Percentiles rank a stretch among this genome's conserved stretches.
These are phyloP conservation scores for Fusarium falciforme DNA, from an alignment of 2,329 filamentous ascomycete species.

Conservation along the genomic window DNA sequence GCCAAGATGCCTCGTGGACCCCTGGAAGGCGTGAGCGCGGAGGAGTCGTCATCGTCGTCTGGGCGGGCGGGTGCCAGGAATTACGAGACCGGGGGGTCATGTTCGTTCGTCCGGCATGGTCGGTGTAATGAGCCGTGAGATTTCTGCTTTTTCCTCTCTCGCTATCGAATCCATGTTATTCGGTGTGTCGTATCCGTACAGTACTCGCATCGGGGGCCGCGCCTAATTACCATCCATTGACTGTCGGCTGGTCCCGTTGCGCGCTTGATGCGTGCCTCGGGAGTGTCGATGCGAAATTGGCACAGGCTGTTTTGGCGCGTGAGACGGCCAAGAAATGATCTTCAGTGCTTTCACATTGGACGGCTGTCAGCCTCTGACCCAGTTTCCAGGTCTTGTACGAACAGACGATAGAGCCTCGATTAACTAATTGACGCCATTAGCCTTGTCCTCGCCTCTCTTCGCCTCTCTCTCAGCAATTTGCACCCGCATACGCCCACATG, in stretches of 20 bases:
- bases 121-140: background rate
- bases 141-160: background rate
- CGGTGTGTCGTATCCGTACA: background rate
- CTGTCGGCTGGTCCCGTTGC: background rate
- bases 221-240: background rate
- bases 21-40: constrained; percentile 19
- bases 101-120: background rate
- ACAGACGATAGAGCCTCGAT: constrained; percentile 2
- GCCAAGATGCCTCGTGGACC: constrained; percentile 36
- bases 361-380: constrained; percentile 32
- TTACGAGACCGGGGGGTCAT: background rate
- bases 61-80: constrained; percentile 3
- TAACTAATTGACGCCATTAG: constrained; percentile 9
- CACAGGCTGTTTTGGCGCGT: constrained; percentile 12
- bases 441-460: constrained; percentile 16
- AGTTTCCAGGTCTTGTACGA: constrained; percentile 10
- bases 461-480: constrained; percentile 26
- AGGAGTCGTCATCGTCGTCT: constrained; percentile 27
- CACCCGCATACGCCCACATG: constrained; percentile 32
- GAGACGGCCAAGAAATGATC: constrained; percentile 34
- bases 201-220: background rate
- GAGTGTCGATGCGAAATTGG: constrained; percentile 8
- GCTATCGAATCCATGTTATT: background rate
- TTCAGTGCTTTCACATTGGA: constrained; percentile 24
- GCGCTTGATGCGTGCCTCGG: background rate